Conservation (phyloP, 2,329 filamentous ascomycete genomes). For the Plectosphaerella cucumerina region DNA sequence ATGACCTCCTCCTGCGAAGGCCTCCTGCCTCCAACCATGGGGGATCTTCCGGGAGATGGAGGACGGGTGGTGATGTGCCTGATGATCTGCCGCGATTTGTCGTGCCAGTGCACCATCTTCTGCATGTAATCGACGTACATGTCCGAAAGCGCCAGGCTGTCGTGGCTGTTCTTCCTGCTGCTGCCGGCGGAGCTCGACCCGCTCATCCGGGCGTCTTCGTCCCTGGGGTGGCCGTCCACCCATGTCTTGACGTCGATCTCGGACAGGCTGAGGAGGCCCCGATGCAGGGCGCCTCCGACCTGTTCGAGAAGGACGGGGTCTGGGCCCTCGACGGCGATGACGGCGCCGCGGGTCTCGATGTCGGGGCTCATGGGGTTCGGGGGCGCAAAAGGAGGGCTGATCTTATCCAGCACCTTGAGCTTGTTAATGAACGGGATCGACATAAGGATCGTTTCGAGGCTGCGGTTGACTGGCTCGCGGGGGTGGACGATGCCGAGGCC, state of each 20-base stretch:
- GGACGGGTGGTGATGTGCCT: conserved; percentile 35
- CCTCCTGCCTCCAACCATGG: not conserved
- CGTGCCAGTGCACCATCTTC: conserved; percentile 70
- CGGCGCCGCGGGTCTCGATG: conserved; percentile 60
- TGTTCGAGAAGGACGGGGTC: conserved; percentile 45
- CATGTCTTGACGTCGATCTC: conserved; percentile 40
- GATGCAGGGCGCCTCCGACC: conserved; percentile 62
- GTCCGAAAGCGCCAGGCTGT: conserved; percentile 23
- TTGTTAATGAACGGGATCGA: conserved; percentile 71
- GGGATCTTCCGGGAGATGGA: conserved; percentile 2
- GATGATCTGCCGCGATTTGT: conserved; percentile 67
- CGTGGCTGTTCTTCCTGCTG: conserved; percentile 11
- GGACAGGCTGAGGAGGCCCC: conserved; percentile 47
- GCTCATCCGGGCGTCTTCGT: conserved; percentile 10
- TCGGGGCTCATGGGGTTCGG: conserved; percentile 20
- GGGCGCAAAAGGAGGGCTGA: conserved; percentile 62
- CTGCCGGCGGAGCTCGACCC: conserved; percentile 3
- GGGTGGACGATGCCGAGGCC: conserved; percentile 1
- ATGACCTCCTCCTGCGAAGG: conserved; percentile 5
- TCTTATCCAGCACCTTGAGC: conserved; percentile 69
- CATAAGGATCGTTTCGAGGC: conserved; percentile 68
- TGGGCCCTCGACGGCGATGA: conserved; percentile 80
- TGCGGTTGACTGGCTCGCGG: conserved; percentile 32
- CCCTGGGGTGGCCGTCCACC: conserved; percentile 25
- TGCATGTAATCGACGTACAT: conserved; percentile 59